Percentiles rank a stretch among this genome's conserved stretches.
Conservation (phyloP, 2,329 filamentous ascomycete species). For the Biscogniauxia marginata region DNA sequence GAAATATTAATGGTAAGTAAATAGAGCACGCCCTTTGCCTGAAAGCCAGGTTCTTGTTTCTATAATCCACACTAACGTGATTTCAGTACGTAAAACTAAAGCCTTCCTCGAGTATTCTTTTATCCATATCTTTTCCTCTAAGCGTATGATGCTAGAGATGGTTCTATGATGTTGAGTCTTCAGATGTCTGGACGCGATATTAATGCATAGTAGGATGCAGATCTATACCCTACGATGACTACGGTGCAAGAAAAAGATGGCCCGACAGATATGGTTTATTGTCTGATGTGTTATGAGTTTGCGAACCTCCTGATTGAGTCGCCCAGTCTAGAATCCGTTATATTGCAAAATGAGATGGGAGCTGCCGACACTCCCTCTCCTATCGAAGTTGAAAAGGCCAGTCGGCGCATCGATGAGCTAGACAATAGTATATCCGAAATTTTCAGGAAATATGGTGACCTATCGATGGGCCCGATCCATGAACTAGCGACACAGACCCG, state of each 20-base stretch:
- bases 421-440: slow-evolving; percentile 44
- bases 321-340: slow-evolving; percentile 48
- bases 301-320: slow-evolving; percentile 49
- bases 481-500: slow-evolving; percentile 48
- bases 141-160: background rate
- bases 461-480: slow-evolving; percentile 52
- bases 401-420: slow-evolving; percentile 41
- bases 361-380: slow-evolving; percentile 24
- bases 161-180: background rate
- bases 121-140: background rate
- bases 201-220: slow-evolving; percentile 41
- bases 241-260: slow-evolving; percentile 52
- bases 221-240: slow-evolving; percentile 53
- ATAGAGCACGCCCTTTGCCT: background rate
- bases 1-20: slow-evolving; percentile 47
- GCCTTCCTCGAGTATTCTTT: background rate
- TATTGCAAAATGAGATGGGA: slow-evolving; percentile 44
- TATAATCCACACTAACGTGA: background rate
- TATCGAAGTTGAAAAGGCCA: slow-evolving; percentile 41
- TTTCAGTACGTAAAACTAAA: background rate
- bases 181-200: background rate
- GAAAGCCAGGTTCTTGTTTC: background rate
- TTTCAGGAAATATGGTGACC: slow-evolving; percentile 50
- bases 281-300: slow-evolving; percentile 50
- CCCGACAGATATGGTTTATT: slow-evolving; percentile 61